Evolutionary conservation across 1,284 basidiomycete species (phyloP), one percentile per base, ranked within the genome.

Genomic region (Cutaneotrichosporon sp.): DNA sequence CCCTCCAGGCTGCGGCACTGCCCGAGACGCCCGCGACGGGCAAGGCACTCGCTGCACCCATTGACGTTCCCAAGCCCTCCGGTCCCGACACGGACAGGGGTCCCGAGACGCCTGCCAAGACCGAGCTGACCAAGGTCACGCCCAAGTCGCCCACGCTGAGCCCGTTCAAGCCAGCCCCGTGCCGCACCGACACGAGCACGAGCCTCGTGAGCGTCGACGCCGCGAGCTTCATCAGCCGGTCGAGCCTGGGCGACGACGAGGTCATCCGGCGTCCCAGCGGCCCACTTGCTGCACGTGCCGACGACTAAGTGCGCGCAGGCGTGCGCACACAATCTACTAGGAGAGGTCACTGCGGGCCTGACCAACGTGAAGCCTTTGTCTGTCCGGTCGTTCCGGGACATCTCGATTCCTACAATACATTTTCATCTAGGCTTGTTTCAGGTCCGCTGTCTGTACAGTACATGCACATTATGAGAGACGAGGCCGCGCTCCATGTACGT

Each of bases 271-370:
- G 55, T 14, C 55, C 55, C n/a, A 42, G 22, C 7, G 55, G 36
- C 10, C 63, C 63, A 22, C 60, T 65, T 5, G 56, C 63, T 1
- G 56, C 63, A 22, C 46, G 57, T 22, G 60, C 38, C 1, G 60
- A 65, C 26, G 63, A 65, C 21, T 51, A 58, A 42, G 7, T 7
- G 5, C 10, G 40, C 40, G 40, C 40, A 13, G 40, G 16, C 11
- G 6, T 16, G 9, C 2, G 40, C 40, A 36, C 36, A 36, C 26
- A 36, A 36, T 36, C 34, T 36, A 10, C 10, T 51, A 18, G 11
- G 16, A 13, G 21, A 22, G 22, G 26, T 21, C 9, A 5, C 21
- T 6, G 49, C 22, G 49, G 21, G 49, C 46, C 18, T 16, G 46
- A 18, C 26, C 18, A 47, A 9, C 11, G 16, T n/a, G 49, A 50